Conservation (phyloP, 495 filamentous ascomycete genomes). For the Chaetomium tenue region DNA sequence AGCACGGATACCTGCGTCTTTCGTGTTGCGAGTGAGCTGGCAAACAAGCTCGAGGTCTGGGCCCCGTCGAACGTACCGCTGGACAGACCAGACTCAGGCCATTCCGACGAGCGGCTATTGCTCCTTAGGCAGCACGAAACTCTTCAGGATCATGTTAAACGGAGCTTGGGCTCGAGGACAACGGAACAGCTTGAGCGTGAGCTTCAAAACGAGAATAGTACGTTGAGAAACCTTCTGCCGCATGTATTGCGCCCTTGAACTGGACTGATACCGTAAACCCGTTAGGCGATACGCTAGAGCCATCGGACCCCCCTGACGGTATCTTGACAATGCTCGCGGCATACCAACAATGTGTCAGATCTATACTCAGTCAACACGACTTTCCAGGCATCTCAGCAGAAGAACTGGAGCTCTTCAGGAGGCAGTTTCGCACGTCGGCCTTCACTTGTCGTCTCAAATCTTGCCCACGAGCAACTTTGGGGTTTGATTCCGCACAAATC, state of each 20-base stretch:
- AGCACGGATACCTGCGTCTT: neutral
- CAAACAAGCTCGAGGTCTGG: neutral
- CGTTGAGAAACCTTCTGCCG: neutral
- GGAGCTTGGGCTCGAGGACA: neutral
- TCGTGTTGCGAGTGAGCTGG: neutral
- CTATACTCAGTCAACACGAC: slow-evolving; percentile 1
- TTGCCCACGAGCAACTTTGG: slow-evolving; percentile 2
- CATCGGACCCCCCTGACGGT: neutral
- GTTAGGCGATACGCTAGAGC: neutral
- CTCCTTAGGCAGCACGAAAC: neutral
- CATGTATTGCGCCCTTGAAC: no score
- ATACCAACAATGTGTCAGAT: slow-evolving; percentile 5
- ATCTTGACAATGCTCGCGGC: slow-evolving; percentile 6
- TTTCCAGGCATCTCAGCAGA: slow-evolving; percentile 5
- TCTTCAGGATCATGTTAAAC: neutral
- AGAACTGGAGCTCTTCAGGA: neutral
- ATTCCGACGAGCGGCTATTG: neutral
- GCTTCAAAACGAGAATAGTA: neutral
- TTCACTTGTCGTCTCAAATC: slow-evolving; percentile 2
- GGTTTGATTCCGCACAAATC: neutral
- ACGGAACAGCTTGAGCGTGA: neutral
- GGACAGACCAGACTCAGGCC: neutral
- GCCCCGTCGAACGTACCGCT: neutral
- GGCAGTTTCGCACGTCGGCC: neutral
- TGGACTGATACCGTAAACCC: neutral